phyloP scores from a whole-genome alignment of 1,284 basidiomycete genomes.

The Cryptococcus sp. region DNA sequence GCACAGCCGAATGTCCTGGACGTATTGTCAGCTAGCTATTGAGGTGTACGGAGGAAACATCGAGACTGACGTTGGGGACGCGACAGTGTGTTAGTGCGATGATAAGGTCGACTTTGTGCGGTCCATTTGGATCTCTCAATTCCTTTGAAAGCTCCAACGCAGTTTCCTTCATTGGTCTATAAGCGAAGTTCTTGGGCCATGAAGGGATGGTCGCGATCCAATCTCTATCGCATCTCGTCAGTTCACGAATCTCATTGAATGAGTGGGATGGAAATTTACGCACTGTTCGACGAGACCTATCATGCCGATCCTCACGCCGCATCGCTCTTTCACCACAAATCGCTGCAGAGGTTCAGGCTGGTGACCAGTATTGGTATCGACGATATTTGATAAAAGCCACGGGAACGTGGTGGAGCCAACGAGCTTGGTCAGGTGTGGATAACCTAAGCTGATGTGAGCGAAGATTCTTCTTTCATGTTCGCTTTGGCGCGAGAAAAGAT shows the following conservation, averaged over 20 bases:
- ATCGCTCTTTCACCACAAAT: constrained; percentile 66
- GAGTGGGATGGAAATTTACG: constrained; percentile 26
- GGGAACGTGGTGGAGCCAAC: constrained; percentile 70
- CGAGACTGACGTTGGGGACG: constrained; percentile 63
- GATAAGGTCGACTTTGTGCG: constrained; percentile 72
- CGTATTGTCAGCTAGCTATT: background rate
- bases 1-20: constrained; percentile 67
- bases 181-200: constrained; percentile 73
- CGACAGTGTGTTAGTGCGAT: constrained; percentile 79
- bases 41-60: background rate
- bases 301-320: constrained; percentile 70
- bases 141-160: constrained; percentile 67
- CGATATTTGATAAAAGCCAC: constrained; percentile 73
- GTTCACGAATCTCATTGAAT: too few species aligned
- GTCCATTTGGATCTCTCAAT: constrained; percentile 70
- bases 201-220: constrained; percentile 84
- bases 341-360: constrained; percentile 64
- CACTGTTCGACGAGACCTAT: constrained; percentile 83
- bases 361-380: constrained; percentile 64
- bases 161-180: constrained; percentile 68
- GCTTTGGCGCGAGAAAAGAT: background rate
- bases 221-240: constrained; percentile 58
- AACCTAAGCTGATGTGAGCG: constrained; percentile 58
- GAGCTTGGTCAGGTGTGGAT: constrained; percentile 74
- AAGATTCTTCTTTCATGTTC: constrained; percentile 2